Conservation (phyloP, 106 monocot genomes). For the Cymbidium sinense region DNA sequence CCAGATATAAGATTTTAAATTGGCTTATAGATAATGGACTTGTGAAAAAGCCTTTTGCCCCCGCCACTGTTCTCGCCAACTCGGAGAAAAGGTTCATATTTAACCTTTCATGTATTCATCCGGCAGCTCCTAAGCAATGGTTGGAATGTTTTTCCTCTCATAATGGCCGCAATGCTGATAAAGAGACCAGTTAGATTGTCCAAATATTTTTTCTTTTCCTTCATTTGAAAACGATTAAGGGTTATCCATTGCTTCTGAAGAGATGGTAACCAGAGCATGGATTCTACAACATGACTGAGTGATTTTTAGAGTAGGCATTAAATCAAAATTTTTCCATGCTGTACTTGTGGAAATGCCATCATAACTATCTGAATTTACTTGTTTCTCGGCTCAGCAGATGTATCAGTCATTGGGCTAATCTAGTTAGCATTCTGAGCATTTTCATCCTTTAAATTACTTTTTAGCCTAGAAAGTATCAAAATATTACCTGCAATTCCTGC, state of each 20-base stretch:
- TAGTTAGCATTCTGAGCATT: too few relatives aligned
- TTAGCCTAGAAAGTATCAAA: neutral
- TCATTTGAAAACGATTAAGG: neutral
- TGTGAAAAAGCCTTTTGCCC: slow-evolving; percentile 46
- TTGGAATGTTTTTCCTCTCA: slow-evolving; percentile 62
- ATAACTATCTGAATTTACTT: neutral
- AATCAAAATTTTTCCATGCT: neutral
- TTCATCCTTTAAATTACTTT: too few relatives aligned
- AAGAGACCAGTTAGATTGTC: neutral
- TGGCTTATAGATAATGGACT: slow-evolving; percentile 73
- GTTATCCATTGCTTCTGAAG: neutral
- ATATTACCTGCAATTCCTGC: neutral
- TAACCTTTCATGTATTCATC: slow-evolving; percentile 58
- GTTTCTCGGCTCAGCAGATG: neutral
- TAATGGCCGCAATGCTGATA: slow-evolving; percentile 16
- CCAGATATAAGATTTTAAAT: slow-evolving; percentile 64
- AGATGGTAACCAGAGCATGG: neutral
- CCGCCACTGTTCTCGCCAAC: slow-evolving; percentile 69
- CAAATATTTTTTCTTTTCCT: neutral
- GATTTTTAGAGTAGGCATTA: neutral
- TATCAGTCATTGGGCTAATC: neutral
- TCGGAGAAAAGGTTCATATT: slow-evolving; percentile 76
- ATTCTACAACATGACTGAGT: neutral
- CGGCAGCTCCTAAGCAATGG: slow-evolving; percentile 91
- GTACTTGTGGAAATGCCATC: neutral